phyloP scores from a whole-genome alignment of 2,329 filamentous ascomycete species.

The Cercospora sesami region DNA sequence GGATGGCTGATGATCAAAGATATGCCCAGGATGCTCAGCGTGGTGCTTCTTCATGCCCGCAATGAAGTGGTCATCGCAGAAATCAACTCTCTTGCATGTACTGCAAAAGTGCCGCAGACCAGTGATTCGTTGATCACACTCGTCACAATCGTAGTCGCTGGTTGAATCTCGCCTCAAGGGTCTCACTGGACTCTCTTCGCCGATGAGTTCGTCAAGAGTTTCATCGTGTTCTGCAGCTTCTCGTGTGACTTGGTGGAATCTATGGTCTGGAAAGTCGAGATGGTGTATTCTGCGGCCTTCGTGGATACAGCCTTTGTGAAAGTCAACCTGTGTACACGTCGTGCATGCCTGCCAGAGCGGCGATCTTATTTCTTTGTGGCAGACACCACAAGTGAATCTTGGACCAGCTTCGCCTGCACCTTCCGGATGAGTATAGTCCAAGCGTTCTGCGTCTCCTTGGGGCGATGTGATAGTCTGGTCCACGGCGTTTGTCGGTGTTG shows the following conservation, averaged over 20 bases:
- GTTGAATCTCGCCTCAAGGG: background rate
- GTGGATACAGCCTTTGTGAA: slow-evolving; percentile 5
- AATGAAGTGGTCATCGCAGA: slow-evolving; percentile 10
- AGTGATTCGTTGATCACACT: background rate
- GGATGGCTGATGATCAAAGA: slow-evolving; percentile 1
- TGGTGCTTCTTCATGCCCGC: slow-evolving; percentile 7
- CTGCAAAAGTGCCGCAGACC: slow-evolving; percentile 3
- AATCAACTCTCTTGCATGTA: background rate
- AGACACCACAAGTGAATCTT: background rate
- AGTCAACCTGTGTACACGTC: background rate
- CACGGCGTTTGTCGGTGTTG: background rate
- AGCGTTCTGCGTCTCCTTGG: background rate
- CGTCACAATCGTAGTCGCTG: background rate
- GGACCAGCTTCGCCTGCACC: background rate
- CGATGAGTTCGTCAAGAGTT: background rate
- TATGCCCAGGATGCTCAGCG: background rate
- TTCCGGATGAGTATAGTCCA: background rate
- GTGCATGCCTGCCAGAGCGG: slow-evolving; percentile 1
- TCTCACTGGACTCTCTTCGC: background rate
- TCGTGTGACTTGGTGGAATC: background rate
- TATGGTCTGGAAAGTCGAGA: background rate
- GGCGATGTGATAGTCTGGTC: background rate
- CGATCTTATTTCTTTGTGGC: background rate
- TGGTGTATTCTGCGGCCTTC: slow-evolving; percentile 7
- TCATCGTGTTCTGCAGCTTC: background rate